Percentiles rank a stretch among this genome's conserved stretches.
phyloP scores from a whole-genome alignment of 371 early-diverging fungal species.

The Mortierella sp. region DNA sequence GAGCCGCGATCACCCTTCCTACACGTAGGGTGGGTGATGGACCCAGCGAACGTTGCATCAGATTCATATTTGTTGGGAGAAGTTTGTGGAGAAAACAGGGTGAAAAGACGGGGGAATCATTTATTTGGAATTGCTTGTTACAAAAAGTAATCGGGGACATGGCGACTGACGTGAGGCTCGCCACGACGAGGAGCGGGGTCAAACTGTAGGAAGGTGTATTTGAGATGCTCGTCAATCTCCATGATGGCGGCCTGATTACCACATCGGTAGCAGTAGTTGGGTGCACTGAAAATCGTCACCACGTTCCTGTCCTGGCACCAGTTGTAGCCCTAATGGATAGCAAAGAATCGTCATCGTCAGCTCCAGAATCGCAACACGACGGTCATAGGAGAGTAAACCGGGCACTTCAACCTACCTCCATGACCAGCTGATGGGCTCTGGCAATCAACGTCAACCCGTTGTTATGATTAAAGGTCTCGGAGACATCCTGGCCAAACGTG shows the following conservation, averaged over 20 bases:
- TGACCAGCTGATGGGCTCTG: conserved; percentile 99
- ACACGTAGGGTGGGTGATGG: too few species aligned
- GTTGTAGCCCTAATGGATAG: conserved; percentile 80
- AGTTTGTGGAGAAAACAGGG: not conserved
- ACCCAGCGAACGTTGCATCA: too few species aligned
- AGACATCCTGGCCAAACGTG: conserved; percentile 96
- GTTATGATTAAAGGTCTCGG: conserved; percentile 95
- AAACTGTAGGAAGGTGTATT: conserved; percentile 98
- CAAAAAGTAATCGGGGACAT: conserved; percentile 99
- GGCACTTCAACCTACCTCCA: conserved; percentile 74
- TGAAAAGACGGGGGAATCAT: not conserved
- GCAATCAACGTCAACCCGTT: conserved; percentile 98
- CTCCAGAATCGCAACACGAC: too few species aligned
- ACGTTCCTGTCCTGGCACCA: conserved; percentile 98
- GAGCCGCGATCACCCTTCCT: too few species aligned
- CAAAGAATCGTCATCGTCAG: not conserved
- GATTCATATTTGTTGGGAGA: too few species aligned
- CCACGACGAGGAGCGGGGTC: conserved; percentile 98
- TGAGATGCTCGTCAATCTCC: conserved; percentile 96
- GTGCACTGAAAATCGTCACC: conserved; percentile 99
- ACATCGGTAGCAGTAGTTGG: conserved; percentile 99
- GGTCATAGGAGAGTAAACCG: too few species aligned
- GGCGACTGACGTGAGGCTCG: conserved; percentile 97
- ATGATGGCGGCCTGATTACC: conserved; percentile 97
- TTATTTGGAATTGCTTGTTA: conserved; percentile 55